Percentiles rank a stretch among this genome's conserved stretches.
Conservation (phyloP, 148 eudicot genomes). For the Fagopyrum homotropicum region DNA sequence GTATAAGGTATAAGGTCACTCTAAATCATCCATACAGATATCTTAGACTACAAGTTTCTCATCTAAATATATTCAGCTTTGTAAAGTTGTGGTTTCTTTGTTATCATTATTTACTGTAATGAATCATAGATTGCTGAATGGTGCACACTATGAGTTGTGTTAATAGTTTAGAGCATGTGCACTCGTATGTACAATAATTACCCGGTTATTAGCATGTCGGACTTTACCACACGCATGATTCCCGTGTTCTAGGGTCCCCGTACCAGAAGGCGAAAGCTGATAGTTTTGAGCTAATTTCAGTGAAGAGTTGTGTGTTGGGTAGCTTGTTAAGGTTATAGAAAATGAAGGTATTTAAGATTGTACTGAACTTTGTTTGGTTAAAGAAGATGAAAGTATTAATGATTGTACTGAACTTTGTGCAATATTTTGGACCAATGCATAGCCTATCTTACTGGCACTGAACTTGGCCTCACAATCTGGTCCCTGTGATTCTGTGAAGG, state of each 20-base stretch:
- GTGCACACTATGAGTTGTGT: too few species aligned
- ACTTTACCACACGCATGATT: neutral
- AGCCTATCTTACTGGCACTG: neutral
- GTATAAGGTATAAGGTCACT: too few species aligned
- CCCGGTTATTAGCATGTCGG: too few species aligned
- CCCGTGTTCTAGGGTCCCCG: neutral
- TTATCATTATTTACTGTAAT: too few species aligned
- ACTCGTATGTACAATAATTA: too few species aligned
- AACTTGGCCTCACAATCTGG: neutral
- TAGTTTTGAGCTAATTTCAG: neutral
- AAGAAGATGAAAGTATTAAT: neutral
- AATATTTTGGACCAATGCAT: neutral
- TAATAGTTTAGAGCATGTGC: too few species aligned
- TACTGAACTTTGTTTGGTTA: neutral
- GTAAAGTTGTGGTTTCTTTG: too few species aligned
- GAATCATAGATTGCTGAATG: too few species aligned
- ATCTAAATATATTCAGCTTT: too few species aligned
- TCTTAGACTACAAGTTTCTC: too few species aligned
- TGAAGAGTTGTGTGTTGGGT: neutral
- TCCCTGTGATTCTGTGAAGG: neutral
- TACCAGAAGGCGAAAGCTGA: neutral
- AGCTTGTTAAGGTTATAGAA: neutral
- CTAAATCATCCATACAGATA: too few species aligned
- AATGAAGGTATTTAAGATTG: neutral
- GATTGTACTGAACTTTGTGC: neutral